Base-by-base conservation (phyloP, 2,329 filamentous ascomycete species). In the Xylariaceae sp. region DNA sequence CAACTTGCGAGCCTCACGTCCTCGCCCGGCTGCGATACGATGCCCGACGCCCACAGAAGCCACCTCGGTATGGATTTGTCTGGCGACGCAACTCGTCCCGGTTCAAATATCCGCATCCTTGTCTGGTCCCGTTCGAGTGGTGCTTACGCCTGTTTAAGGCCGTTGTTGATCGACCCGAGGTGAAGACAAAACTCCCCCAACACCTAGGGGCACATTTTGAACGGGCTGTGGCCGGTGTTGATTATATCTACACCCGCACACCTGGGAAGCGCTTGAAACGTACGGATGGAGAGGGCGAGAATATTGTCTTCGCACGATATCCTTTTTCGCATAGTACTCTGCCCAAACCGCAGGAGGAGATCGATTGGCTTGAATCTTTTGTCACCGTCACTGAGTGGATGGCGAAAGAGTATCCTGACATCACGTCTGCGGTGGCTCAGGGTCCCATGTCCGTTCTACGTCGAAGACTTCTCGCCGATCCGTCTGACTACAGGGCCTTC, bases 341-440 rank as follows among this genome's bases (percentile, higher is more conserved):
- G 17, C 59, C 59, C 9, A 58, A 58, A 44, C 59, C 59, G 2
- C 37, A 30, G n/a, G 53, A 42, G 4, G 59, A 62, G 45, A 37
- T 62, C 4, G 53, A 56, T 4, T 62, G 59, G 59, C 59, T 62
- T 2, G 59, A 53, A 44, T 55, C 59, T 15, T 62, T 59, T 34
- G 42, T 62, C 17, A 56, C 53, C 1, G 30, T 58, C 5, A 18
- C 44, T 9, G 35, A 53, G 7, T 62, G 56, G 59, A 59, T 62
- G 53, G n/a, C 51, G 3, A 56, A 48, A 37, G 53, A 59, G 17
- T 59, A 50, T 23, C 57, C 57, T 10, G 53, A 56, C 10, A 53
- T 62, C 34, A 52, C 56, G 7, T n/a, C 13, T 35, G 50, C 53
- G 3, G 53, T 59, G 10, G 52, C 51, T 10, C 51, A 52, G 35